A percentile compares a stretch with the other conserved stretches of the same genome.
These are phyloP conservation scores for Luvunga scandens DNA, from an alignment of 345 rosid species.

Conservation along the genomic window DNA sequence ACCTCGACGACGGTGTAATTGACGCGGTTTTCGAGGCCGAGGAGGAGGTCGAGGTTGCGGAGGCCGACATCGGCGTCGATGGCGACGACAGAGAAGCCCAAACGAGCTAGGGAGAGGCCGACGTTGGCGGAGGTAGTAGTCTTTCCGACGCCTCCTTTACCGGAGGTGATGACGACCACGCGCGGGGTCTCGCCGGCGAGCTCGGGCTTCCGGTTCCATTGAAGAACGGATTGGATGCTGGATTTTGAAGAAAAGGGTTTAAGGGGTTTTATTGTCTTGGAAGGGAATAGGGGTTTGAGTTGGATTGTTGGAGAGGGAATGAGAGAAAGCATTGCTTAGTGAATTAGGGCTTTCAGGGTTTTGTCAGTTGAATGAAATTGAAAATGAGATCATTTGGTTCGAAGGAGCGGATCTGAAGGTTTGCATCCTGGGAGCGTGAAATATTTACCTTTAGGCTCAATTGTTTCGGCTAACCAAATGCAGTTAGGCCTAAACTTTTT, in stretches of 20 bases:
- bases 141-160: slow-evolving; percentile 97
- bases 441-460: not conserved
- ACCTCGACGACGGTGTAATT: slow-evolving; percentile 93
- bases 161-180: slow-evolving; percentile 95
- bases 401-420: not conserved
- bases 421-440: not conserved
- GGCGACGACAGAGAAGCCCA: slow-evolving; percentile 90
- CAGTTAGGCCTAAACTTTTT: not conserved
- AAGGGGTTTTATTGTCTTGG: not conserved
- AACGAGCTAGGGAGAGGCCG: slow-evolving; percentile 94
- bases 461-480: not conserved
- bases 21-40: slow-evolving; percentile 91
- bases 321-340: slow-evolving; percentile 47
- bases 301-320: slow-evolving; percentile 26
- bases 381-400: slow-evolving; percentile 13
- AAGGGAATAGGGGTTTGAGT: slow-evolving; percentile 10
- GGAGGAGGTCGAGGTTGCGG: slow-evolving; percentile 90
- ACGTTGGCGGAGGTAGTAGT: slow-evolving; percentile 97
- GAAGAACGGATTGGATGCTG: slow-evolving; percentile 64
- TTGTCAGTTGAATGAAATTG: not conserved
- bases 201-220: slow-evolving; percentile 86
- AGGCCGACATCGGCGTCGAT: slow-evolving; percentile 95
- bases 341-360: slow-evolving; percentile 2
- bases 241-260: slow-evolving; percentile 16
- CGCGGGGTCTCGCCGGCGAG: slow-evolving; percentile 93